Conservation (phyloP, 352 stramenopile species). For the Stramenopiles sp. region DNA sequence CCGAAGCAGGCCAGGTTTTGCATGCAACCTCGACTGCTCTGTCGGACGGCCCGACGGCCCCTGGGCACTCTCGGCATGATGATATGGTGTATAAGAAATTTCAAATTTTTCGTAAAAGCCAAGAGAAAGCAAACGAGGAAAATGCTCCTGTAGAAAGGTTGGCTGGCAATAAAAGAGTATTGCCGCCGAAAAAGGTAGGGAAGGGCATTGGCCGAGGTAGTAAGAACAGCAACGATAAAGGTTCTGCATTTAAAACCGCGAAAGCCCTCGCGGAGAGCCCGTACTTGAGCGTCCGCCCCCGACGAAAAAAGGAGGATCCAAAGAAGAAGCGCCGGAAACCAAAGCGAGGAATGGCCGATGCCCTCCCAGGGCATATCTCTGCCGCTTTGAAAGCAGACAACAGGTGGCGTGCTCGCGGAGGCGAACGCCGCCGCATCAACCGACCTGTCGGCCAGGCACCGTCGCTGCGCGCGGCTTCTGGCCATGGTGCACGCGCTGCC, state of each 20-base stretch:
- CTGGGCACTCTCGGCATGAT: neutral
- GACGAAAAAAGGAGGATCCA: neutral
- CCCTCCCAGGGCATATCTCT: neutral
- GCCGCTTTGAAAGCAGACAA: neutral
- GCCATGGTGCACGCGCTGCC: neutral
- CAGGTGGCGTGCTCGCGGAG: neutral
- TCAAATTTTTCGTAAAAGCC: neutral
- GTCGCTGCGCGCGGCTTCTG: neutral
- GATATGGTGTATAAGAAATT: slow-evolving; percentile 7
- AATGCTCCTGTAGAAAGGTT: neutral
- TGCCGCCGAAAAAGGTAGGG: neutral
- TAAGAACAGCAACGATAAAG: neutral
- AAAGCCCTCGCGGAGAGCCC: neutral
- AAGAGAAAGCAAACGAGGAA: neutral
- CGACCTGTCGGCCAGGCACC: neutral
- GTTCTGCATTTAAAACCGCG: neutral
- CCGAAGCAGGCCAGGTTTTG: neutral
- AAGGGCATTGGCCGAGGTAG: neutral
- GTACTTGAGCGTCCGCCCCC: neutral
- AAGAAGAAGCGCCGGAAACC: neutral
- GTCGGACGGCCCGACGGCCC: neutral
- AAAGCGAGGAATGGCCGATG: neutral
- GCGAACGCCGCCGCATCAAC: neutral
- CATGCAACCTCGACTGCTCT: neutral
- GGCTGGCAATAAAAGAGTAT: neutral